Conservation (phyloP, 257 asterid species). For the Primulina tabacum region DNA sequence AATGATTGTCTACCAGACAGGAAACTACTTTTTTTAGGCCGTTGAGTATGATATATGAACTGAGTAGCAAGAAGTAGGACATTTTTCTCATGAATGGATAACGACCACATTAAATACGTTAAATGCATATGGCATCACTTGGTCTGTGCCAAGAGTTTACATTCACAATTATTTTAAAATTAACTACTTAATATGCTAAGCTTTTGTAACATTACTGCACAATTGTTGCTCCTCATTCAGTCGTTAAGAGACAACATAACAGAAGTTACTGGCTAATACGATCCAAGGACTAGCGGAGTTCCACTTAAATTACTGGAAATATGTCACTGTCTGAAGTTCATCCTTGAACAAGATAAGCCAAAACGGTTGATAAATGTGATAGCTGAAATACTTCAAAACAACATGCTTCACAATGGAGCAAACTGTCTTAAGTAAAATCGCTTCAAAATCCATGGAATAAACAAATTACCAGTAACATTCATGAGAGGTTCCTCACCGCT, state of each 20-base stretch:
- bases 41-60: constrained; percentile 10
- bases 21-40: not conserved
- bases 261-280: constrained; percentile 16
- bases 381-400: constrained; percentile 19
- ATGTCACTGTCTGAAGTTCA: constrained; percentile 12
- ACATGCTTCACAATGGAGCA: constrained; percentile 18
- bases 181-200: not conserved
- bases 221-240: constrained; percentile 12
- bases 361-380: constrained; percentile 14
- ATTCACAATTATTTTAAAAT: constrained; percentile 1
- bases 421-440: constrained; percentile 16
- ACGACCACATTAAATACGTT: constrained; percentile 13
- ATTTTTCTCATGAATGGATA: constrained; percentile 15
- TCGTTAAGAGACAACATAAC: constrained; percentile 9
- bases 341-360: not conserved
- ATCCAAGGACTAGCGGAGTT: constrained; percentile 2
- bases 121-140: not conserved
- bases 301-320: constrained; percentile 14
- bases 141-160: constrained; percentile 7
- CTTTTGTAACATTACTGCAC: constrained; percentile 4
- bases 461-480: constrained; percentile 40
- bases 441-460: constrained; percentile 30
- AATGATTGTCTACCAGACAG: not conserved
- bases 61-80: not conserved
- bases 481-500: constrained; percentile 74